Conservation (phyloP, 345 rosid genomes). For the Lepidium africanum region DNA sequence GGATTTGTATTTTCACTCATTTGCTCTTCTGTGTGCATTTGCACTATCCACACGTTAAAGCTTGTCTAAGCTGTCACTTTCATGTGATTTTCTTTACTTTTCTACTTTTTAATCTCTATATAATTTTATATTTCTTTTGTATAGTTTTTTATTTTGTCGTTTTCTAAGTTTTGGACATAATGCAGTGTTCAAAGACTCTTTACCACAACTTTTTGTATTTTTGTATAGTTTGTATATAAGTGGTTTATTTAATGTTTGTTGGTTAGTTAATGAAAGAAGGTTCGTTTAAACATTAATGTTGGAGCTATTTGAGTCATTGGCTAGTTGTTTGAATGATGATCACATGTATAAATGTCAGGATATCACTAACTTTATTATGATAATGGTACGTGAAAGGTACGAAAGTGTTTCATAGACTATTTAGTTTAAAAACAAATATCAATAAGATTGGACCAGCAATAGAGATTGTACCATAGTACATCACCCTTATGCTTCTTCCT, state of each 20-base stretch:
- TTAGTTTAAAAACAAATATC: background rate
- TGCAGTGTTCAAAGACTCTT: constrained; percentile 17
- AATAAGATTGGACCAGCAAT: constrained; percentile 16
- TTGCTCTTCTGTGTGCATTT: background rate
- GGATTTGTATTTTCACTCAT: too few species aligned
- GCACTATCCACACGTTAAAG: constrained; percentile 31
- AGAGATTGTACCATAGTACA: constrained; percentile 10
- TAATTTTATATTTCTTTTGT: background rate
- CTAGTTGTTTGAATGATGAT: background rate
- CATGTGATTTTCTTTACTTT: constrained; percentile 10
- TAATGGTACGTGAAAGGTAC: constrained; percentile 20
- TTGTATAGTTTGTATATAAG: background rate
- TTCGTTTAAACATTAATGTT: constrained; percentile 16
- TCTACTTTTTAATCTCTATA: background rate
- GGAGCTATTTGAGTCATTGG: background rate
- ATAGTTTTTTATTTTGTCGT: constrained; percentile 15
- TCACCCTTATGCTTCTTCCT: background rate
- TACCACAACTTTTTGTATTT: background rate
- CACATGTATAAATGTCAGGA: constrained; percentile 16
- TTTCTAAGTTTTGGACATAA: constrained; percentile 26
- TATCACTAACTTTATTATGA: background rate
- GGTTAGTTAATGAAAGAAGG: constrained; percentile 19
- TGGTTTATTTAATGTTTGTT: background rate
- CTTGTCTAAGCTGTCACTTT: constrained; percentile 32
- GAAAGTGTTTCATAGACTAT: background rate